A percentile compares a stretch with the other conserved stretches of the same genome.
phyloP scores from a whole-genome alignment of 1,284 basidiomycete genomes.

The Ustilago cynodontis region DNA sequence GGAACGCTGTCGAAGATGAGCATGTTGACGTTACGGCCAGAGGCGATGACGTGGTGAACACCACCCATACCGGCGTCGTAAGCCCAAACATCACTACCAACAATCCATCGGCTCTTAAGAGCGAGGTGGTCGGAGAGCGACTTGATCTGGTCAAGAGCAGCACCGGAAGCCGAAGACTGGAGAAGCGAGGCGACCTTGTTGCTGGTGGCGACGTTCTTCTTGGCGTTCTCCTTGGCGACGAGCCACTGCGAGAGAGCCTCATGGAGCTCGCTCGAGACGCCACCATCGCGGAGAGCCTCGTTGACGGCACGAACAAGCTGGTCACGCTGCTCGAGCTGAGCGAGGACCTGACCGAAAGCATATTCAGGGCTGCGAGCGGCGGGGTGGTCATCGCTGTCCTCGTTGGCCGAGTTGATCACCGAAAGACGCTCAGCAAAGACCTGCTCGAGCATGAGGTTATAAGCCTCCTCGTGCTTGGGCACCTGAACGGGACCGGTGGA shows the following conservation, averaged over 20 bases:
- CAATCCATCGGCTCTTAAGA: constrained; percentile 81
- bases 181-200: constrained; percentile 69
- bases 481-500: constrained; percentile 67
- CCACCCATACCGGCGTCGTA: constrained; percentile 97
- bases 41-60: constrained; percentile 92
- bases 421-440: constrained; percentile 86
- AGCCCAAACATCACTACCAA: constrained; percentile 97
- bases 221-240: constrained; percentile 47
- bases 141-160: constrained; percentile 55
- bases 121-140: constrained; percentile 54
- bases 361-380: constrained; percentile 89
- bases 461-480: constrained; percentile 89
- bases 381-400: constrained; percentile 58
- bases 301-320: constrained; percentile 61
- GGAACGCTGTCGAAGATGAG: constrained; percentile 94
- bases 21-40: constrained; percentile 90
- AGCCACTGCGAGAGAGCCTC: constrained; percentile 61
- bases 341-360: constrained; percentile 89
- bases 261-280: constrained; percentile 59
- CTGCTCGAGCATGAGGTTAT: constrained; percentile 87
- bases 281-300: constrained; percentile 41
- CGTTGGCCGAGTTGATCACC: constrained; percentile 77
- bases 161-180: constrained; percentile 75
- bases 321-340: constrained; percentile 74
- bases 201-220: constrained; percentile 48